Evolutionary conservation across 2,329 filamentous ascomycete species (phyloP).

Genomic region (Fusarium poae): DNA sequence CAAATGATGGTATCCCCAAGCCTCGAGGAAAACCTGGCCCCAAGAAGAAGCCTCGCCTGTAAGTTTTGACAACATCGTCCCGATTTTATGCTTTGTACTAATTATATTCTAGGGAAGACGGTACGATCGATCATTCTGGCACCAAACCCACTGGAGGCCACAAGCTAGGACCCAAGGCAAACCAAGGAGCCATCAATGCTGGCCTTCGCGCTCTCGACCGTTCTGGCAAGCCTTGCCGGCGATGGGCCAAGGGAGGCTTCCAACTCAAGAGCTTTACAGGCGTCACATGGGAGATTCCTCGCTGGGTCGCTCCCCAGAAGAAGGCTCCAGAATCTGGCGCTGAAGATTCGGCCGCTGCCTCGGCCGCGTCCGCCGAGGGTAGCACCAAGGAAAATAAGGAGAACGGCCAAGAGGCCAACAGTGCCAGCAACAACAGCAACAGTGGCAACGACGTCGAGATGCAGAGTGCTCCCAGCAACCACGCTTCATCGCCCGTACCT

Average conservation of each 20-base stretch:
- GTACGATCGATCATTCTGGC: slow-evolving; percentile 70
- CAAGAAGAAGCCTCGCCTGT: slow-evolving; percentile 96
- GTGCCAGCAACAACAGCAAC: slow-evolving; percentile 61
- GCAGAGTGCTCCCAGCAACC: slow-evolving; percentile 64
- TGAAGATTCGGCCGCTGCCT: slow-evolving; percentile 58
- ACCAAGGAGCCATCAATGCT: slow-evolving; percentile 97
- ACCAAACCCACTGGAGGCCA: slow-evolving; percentile 69
- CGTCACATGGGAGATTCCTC: slow-evolving; percentile 81
- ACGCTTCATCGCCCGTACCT: slow-evolving; percentile 66
- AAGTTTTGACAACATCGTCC: slow-evolving; percentile 61
- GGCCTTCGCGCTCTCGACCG: slow-evolving; percentile 94
- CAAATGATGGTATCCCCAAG: slow-evolving; percentile 73
- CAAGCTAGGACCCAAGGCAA: slow-evolving; percentile 95
- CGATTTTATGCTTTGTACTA: slow-evolving; percentile 43
- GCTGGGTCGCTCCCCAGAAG: slow-evolving; percentile 83
- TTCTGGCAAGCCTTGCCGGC: slow-evolving; percentile 90
- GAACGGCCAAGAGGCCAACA: slow-evolving; percentile 66
- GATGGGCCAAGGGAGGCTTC: slow-evolving; percentile 88
- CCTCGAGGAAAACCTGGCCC: slow-evolving; percentile 89
- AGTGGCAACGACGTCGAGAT: slow-evolving; percentile 65
- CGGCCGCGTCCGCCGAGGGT: slow-evolving; percentile 61
- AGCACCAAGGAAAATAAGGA: slow-evolving; percentile 76
- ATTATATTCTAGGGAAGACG: slow-evolving; percentile 67
- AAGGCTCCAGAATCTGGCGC: slow-evolving; percentile 60
- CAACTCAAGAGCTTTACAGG: slow-evolving; percentile 93